Percentiles rank a stretch among this genome's conserved stretches.
Evolutionary conservation across 768 basidiomycete genomes (phyloP).

Genomic region (Dacryopinax primogenitus): DNA sequence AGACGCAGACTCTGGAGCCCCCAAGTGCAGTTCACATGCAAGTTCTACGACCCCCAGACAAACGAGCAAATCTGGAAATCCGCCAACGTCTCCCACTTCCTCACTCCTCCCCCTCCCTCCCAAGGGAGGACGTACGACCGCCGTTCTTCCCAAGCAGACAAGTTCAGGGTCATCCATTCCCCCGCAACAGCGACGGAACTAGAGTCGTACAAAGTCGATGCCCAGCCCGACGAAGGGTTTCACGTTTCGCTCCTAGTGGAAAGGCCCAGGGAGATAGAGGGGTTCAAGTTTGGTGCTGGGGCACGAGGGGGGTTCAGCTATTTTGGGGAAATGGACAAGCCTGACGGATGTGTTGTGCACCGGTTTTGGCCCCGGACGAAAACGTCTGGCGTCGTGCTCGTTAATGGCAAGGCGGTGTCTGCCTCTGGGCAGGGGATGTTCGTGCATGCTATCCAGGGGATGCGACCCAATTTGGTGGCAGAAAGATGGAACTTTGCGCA

Average conservation of each 20-base stretch:
- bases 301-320: slow-evolving; percentile 80
- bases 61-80: slow-evolving; percentile 73
- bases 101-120: slow-evolving; percentile 49
- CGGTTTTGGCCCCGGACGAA: slow-evolving; percentile 73
- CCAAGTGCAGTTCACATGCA: slow-evolving; percentile 87
- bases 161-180: slow-evolving; percentile 59
- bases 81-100: slow-evolving; percentile 69
- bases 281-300: slow-evolving; percentile 85
- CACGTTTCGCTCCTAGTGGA: slow-evolving; percentile 65
- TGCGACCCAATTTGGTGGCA: slow-evolving; percentile 90
- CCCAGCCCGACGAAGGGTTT: slow-evolving; percentile 64
- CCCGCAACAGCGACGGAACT: slow-evolving; percentile 43
- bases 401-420: slow-evolving; percentile 45
- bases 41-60: slow-evolving; percentile 66
- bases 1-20: slow-evolving; percentile 83
- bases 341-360: slow-evolving; percentile 79
- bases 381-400: slow-evolving; percentile 53
- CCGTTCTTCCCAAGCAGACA: slow-evolving; percentile 72
- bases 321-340: slow-evolving; percentile 59
- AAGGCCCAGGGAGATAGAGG: slow-evolving; percentile 57
- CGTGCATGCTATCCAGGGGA: slow-evolving; percentile 93
- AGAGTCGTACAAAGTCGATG: slow-evolving; percentile 68
- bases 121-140: slow-evolving; percentile 43
- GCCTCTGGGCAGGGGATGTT: slow-evolving; percentile 67
- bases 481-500: slow-evolving; percentile 88